A percentile compares a stretch with the other conserved stretches of the same genome.
Evolutionary conservation across 225 moss, liverwort and hornwort genomes (phyloP).

Genomic region (Marchantia paleacea): DNA sequence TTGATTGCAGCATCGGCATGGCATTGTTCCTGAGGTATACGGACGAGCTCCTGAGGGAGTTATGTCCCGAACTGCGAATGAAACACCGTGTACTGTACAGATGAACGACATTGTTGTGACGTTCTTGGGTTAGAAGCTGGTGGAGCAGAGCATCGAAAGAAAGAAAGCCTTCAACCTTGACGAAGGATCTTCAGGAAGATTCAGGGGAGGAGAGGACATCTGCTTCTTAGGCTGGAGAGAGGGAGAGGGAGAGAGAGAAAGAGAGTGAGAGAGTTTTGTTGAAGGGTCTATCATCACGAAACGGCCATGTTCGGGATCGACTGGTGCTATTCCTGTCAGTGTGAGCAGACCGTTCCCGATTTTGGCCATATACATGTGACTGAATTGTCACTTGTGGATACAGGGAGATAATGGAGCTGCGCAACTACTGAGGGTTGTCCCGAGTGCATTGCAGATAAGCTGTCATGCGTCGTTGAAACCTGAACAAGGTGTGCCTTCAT

Average conservation of each 20-base stretch:
- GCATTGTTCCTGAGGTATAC: constrained; percentile 46
- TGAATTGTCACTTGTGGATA: background rate
- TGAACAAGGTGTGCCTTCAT: background rate
- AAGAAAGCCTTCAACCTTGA: background rate
- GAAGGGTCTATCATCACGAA: background rate
- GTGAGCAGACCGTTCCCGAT: background rate
- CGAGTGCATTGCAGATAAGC: background rate
- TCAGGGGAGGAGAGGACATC: constrained; percentile 1
- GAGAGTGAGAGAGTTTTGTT: background rate
- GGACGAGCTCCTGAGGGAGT: constrained; percentile 1
- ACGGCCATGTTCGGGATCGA: constrained; percentile 4
- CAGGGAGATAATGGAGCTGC: background rate
- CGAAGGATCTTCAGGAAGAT: background rate
- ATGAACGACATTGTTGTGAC: constrained; percentile 20
- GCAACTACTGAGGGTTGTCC: background rate
- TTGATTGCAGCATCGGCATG: constrained; percentile 71
- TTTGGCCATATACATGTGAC: background rate
- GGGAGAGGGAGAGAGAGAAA: too few relatives aligned
- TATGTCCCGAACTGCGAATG: background rate
- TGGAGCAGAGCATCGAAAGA: constrained; percentile 2
- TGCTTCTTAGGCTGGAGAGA: background rate
- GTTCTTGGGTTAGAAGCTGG: constrained; percentile 13
- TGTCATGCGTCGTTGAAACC: background rate
- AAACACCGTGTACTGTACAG: constrained; percentile 7
- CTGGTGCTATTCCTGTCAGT: background rate